A percentile compares a stretch with the other conserved stretches of the same genome.
Evolutionary conservation across 2,329 filamentous ascomycete species (phyloP).

Genomic region (Elsinoe ampelina): DNA sequence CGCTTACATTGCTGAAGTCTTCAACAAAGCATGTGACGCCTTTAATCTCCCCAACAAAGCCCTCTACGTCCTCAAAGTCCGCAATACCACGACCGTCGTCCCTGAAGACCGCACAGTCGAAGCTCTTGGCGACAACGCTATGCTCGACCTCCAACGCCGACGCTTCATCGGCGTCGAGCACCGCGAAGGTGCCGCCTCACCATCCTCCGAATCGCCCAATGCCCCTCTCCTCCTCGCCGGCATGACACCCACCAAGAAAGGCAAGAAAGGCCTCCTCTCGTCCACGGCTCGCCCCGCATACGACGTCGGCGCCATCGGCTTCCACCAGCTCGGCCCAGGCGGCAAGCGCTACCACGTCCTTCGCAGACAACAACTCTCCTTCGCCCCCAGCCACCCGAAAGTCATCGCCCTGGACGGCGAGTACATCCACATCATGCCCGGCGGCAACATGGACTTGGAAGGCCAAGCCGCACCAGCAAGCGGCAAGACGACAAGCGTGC

Average conservation of each 20-base stretch:
- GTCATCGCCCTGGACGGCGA: slow-evolving; percentile 74
- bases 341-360: slow-evolving; percentile 67
- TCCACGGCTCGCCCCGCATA: slow-evolving; percentile 14
- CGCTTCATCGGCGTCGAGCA: slow-evolving; percentile 54
- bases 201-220: slow-evolving; percentile 61
- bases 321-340: slow-evolving; percentile 15
- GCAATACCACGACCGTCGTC: slow-evolving; percentile 63
- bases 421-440: slow-evolving; percentile 76
- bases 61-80: slow-evolving; percentile 68
- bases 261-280: slow-evolving; percentile 31
- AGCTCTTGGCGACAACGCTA: slow-evolving; percentile 63
- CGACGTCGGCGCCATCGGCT: slow-evolving; percentile 35
- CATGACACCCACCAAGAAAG: slow-evolving; percentile 37
- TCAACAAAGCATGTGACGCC: slow-evolving; percentile 68
- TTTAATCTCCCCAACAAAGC: slow-evolving; percentile 64
- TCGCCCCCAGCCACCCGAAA: slow-evolving; percentile 65
- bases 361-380: slow-evolving; percentile 73
- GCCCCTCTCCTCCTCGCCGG: slow-evolving; percentile 49
- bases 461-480: slow-evolving; percentile 38
- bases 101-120: slow-evolving; percentile 69
- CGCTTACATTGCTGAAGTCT: slow-evolving; percentile 72
- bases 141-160: slow-evolving; percentile 65
- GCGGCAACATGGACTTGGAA: slow-evolving; percentile 27
- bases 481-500: slow-evolving; percentile 66
- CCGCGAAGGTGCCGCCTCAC: slow-evolving; percentile 57